Percentiles rank a stretch among this genome's conserved stretches.
These are phyloP conservation scores for Kodamaea fukazawae DNA, from an alignment of 805 yeast genomes.

Conservation along the genomic window DNA sequence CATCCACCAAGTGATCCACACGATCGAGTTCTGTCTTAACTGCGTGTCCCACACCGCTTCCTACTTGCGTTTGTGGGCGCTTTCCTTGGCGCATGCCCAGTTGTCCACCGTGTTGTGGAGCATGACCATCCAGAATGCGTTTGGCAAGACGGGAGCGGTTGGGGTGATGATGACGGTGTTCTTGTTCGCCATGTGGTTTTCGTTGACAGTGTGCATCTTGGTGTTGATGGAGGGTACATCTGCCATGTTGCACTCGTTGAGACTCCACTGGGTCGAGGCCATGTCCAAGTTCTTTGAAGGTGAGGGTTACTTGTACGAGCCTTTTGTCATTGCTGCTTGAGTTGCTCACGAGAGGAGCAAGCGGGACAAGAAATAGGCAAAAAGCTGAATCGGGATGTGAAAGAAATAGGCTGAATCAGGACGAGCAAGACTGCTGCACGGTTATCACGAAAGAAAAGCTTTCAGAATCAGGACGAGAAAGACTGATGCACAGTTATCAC, in stretches of 20 bases:
- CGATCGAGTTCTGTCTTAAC: slow-evolving; percentile 76
- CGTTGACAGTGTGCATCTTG: slow-evolving; percentile 62
- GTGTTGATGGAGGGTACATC: slow-evolving; percentile 82
- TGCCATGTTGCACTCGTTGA: slow-evolving; percentile 76
- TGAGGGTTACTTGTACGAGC: slow-evolving; percentile 67
- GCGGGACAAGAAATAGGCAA: not conserved
- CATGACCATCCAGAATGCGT: slow-evolving; percentile 67
- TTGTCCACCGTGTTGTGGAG: slow-evolving; percentile 71
- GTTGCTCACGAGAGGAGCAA: not conserved
- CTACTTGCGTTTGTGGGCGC: slow-evolving; percentile 74
- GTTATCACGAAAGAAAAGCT: no score
- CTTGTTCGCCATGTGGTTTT: slow-evolving; percentile 74
- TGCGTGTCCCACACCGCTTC: slow-evolving; percentile 82
- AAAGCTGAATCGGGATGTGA: no score
- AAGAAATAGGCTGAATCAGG: no score
- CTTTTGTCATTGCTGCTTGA: slow-evolving; percentile 46
- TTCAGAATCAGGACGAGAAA: no score
- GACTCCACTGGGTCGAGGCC: slow-evolving; percentile 81
- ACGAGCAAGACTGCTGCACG: no score
- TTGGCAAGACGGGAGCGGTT: slow-evolving; percentile 49
- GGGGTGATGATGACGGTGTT: slow-evolving; percentile 60
- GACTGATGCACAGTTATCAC: no score
- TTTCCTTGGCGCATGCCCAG: slow-evolving; percentile 79
- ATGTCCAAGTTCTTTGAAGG: slow-evolving; percentile 81
- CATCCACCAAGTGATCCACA: slow-evolving; percentile 77